These are phyloP conservation scores for Neocatenulostroma microsporum DNA, from an alignment of 2,329 filamentous ascomycete species.

Conservation along the genomic window DNA sequence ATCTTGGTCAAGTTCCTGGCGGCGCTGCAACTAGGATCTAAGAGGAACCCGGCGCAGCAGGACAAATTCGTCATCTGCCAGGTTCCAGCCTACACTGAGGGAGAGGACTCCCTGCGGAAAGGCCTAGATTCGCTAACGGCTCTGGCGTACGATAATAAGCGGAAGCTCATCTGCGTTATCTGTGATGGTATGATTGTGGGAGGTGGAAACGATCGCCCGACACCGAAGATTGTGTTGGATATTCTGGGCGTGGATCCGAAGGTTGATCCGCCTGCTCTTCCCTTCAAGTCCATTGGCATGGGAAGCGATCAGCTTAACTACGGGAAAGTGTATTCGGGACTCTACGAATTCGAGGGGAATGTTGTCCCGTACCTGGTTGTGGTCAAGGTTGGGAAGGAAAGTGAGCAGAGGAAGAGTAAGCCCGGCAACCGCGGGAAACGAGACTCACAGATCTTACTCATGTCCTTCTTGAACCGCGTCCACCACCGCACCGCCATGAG, in stretches of 20 bases:
- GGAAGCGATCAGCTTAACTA: constrained; percentile 94
- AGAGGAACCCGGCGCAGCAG: constrained; percentile 78
- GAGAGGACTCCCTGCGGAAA: constrained; percentile 87
- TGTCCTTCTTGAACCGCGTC: constrained; percentile 97
- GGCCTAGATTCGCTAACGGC: constrained; percentile 91
- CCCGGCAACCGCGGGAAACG: constrained; percentile 97
- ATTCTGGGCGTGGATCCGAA: constrained; percentile 96
- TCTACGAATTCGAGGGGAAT: constrained; percentile 96
- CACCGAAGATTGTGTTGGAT: constrained; percentile 94
- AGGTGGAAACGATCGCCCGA: constrained; percentile 90
- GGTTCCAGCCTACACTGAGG: constrained; percentile 95
- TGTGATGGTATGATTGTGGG: constrained; percentile 97
- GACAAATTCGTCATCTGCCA: constrained; percentile 99
- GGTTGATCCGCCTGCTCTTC: constrained; percentile 85
- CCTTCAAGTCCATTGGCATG: constrained; percentile 85
- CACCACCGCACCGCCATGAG: constrained; percentile 93
- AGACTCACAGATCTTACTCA: constrained; percentile 90
- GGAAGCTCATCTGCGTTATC: constrained; percentile 91
- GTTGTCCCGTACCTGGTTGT: constrained; percentile 94
- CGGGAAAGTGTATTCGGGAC: constrained; percentile 94
- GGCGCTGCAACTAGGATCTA: constrained; percentile 87
- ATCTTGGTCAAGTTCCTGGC: constrained; percentile 85
- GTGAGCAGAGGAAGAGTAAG: constrained; percentile 82
- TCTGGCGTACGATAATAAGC: constrained; percentile 94
- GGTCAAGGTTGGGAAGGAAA: constrained; percentile 96